phyloP scores from a whole-genome alignment of 1,284 basidiomycete genomes.

The Flammula alnicola region DNA sequence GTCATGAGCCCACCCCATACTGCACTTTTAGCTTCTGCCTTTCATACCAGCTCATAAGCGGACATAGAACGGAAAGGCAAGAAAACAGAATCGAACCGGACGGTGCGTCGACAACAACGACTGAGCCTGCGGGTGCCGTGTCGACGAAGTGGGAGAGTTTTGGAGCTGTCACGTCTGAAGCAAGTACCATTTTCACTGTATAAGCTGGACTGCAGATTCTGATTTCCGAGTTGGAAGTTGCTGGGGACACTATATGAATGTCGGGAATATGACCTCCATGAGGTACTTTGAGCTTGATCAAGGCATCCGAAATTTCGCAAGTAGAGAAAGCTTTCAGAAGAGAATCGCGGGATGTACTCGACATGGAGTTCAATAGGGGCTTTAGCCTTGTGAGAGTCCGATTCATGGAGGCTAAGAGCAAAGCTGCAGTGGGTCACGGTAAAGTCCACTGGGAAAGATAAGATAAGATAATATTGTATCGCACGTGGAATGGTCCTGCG shows the following conservation, averaged over 20 bases:
- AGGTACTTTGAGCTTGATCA: slow-evolving; percentile 80
- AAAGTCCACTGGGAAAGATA: background rate
- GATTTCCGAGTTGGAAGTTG: slow-evolving; percentile 39
- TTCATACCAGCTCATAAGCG: slow-evolving; percentile 19
- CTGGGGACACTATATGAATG: slow-evolving; percentile 59
- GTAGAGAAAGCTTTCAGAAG: slow-evolving; percentile 60
- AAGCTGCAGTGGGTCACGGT: background rate
- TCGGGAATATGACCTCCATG: slow-evolving; percentile 87
- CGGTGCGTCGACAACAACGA: slow-evolving; percentile 84
- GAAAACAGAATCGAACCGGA: slow-evolving; percentile 50
- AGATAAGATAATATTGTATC: slow-evolving; percentile 26
- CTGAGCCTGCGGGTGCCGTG: slow-evolving; percentile 64
- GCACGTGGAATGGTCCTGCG: slow-evolving; percentile 23
- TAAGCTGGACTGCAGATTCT: slow-evolving; percentile 81
- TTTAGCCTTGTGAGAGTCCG: slow-evolving; percentile 19
- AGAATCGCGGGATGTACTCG: slow-evolving; percentile 23
- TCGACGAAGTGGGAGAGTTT: slow-evolving; percentile 88
- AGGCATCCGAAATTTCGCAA: slow-evolving; percentile 90
- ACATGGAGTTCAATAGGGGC: slow-evolving; percentile 24
- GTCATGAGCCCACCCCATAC: slow-evolving; percentile 95
- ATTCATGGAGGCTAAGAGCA: slow-evolving; percentile 21
- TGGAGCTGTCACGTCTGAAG: slow-evolving; percentile 65
- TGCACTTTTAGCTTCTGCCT: slow-evolving; percentile 76
- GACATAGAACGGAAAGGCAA: slow-evolving; percentile 21
- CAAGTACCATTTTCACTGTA: slow-evolving; percentile 87